Percentiles rank a stretch among this genome's conserved stretches.
phyloP scores from a whole-genome alignment of 441 rosid genomes.

The Cnidoscolus chayamansa region DNA sequence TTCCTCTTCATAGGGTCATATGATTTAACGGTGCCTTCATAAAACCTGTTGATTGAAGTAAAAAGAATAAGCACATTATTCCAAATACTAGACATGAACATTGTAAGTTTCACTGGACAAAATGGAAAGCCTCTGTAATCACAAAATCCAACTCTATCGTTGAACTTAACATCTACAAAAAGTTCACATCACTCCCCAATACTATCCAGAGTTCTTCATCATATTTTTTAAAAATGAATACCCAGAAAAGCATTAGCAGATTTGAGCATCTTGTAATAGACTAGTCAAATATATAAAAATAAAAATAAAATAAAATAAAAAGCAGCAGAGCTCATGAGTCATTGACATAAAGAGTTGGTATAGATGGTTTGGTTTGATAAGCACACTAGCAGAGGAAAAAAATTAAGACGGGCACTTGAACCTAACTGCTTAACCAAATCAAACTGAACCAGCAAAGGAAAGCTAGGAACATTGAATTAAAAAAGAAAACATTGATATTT shows the following conservation, averaged over 20 bases:
- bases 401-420: neutral
- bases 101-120: neutral
- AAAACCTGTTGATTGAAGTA: conserved; percentile 66
- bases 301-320: neutral
- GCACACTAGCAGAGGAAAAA: neutral
- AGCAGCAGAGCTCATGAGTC: neutral
- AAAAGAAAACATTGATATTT: too few relatives aligned
- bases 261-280: neutral
- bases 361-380: neutral
- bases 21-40: conserved; percentile 90
- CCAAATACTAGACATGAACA: neutral
- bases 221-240: neutral
- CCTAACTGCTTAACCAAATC: neutral
- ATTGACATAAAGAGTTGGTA: neutral
- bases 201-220: neutral
- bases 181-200: neutral
- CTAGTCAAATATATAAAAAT: neutral
- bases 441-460: neutral
- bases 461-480: neutral
- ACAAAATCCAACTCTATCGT: neutral
- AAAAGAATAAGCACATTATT: conserved; percentile 2
- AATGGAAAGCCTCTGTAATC: neutral
- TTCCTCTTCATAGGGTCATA: conserved; percentile 78
- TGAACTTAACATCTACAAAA: neutral
- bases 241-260: neutral